These are phyloP conservation scores for Mrakia blollopis DNA, from an alignment of 768 basidiomycete genomes.

Conservation along the genomic window DNA sequence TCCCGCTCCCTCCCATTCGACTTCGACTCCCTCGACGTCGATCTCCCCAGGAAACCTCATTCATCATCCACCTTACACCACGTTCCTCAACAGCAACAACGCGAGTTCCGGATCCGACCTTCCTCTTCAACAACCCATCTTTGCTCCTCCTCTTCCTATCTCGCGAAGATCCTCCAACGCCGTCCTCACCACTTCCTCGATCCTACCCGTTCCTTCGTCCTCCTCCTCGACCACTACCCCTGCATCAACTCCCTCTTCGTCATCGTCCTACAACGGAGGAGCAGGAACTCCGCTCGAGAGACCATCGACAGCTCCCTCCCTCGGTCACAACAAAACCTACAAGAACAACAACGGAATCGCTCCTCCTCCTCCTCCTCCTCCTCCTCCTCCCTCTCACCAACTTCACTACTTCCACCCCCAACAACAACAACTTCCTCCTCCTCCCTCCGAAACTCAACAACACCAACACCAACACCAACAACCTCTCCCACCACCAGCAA, in stretches of 20 bases:
- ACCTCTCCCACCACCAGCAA: neutral
- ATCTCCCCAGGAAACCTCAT: slow-evolving; percentile 8
- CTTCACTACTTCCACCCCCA: neutral
- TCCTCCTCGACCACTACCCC: neutral
- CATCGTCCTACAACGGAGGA: no score
- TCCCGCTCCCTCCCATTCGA: neutral
- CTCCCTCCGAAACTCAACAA: neutral
- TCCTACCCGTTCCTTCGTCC: no score
- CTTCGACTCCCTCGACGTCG: neutral
- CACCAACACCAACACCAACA: neutral
- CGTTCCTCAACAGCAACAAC: neutral
- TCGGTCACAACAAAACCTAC: no score
- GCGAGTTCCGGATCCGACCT: neutral
- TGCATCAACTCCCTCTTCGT: neutral
- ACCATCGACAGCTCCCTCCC: neutral
- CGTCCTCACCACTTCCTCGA: neutral
- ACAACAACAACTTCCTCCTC: neutral
- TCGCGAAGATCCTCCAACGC: neutral
- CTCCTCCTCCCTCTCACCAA: neutral
- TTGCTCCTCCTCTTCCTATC: neutral
- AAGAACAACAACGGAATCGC: no score
- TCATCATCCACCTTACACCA: neutral
- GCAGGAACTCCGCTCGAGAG: neutral
- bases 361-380: no score
- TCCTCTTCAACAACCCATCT: slow-evolving; percentile 13